Conservation (phyloP, 2,329 filamentous ascomycete genomes). For the Didymella lethalis region DNA sequence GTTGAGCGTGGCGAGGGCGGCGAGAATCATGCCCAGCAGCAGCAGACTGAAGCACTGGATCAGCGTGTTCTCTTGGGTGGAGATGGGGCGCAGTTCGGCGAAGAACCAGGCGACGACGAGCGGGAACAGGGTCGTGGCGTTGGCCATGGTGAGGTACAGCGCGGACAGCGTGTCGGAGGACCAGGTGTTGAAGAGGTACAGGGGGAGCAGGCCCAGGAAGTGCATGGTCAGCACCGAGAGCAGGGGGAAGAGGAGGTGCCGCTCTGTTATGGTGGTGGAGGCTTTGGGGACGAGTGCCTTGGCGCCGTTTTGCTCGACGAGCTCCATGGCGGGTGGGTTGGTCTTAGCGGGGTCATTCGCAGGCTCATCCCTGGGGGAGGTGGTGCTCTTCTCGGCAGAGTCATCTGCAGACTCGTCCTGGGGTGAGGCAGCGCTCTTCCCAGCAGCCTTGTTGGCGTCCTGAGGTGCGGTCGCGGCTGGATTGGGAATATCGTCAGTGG, state of each 20-base stretch:
- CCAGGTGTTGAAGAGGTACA: slow-evolving; percentile 85
- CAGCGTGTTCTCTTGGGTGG: slow-evolving; percentile 75
- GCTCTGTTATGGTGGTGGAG: slow-evolving; percentile 59
- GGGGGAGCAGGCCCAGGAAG: slow-evolving; percentile 77
- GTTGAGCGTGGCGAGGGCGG: slow-evolving; percentile 92
- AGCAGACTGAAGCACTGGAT: slow-evolving; percentile 93
- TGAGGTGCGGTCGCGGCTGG: slow-evolving; percentile 35
- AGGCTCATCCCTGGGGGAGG: slow-evolving; percentile 6
- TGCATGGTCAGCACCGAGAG: slow-evolving; percentile 76
- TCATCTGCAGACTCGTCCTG: slow-evolving; percentile 45
- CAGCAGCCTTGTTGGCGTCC: not conserved
- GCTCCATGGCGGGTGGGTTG: slow-evolving; percentile 23
- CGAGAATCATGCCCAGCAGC: slow-evolving; percentile 87
- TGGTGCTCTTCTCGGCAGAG: slow-evolving; percentile 56
- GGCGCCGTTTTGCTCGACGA: slow-evolving; percentile 48
- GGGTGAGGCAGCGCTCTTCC: not conserved
- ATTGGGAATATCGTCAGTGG: slow-evolving; percentile 30
- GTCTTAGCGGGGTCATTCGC: slow-evolving; percentile 61
- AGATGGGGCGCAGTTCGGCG: slow-evolving; percentile 58
- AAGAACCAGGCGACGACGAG: slow-evolving; percentile 40
- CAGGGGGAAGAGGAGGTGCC: slow-evolving; percentile 76
- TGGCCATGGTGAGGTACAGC: slow-evolving; percentile 43
- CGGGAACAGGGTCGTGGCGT: slow-evolving; percentile 47
- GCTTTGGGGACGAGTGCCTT: slow-evolving; percentile 51
- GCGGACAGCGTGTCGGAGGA: slow-evolving; percentile 56